These are phyloP conservation scores for Hypoxylon fuscum DNA, from an alignment of 495 filamentous ascomycete genomes.

Conservation along the genomic window DNA sequence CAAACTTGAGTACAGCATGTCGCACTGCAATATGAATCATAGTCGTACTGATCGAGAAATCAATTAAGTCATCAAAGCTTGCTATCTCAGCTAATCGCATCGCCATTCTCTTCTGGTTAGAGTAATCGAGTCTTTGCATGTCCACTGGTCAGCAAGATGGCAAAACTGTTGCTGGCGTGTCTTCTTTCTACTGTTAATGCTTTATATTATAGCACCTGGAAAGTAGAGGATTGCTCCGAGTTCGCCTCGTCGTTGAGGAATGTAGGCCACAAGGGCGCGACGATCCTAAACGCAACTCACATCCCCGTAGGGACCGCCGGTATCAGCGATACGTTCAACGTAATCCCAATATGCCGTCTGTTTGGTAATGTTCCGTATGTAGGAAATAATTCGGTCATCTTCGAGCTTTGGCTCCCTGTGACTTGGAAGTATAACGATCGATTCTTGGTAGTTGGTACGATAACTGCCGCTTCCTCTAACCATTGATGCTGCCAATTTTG, in stretches of 20 bases:
- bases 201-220: conserved; percentile 10
- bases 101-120: background rate
- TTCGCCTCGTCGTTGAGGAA: conserved; percentile 20
- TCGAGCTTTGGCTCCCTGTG: conserved; percentile 45
- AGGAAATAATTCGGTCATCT: conserved; percentile 26
- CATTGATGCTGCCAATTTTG: background rate
- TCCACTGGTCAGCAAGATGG: conserved; percentile 15
- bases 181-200: background rate
- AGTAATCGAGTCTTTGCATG: background rate
- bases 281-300: conserved; percentile 24
- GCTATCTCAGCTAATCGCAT: background rate
- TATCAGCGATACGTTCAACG: conserved; percentile 17
- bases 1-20: too few species aligned
- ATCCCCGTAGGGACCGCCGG: conserved; percentile 13
- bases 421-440: conserved; percentile 39
- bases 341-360: conserved; percentile 19
- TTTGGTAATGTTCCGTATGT: conserved; percentile 23
- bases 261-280: conserved; percentile 1
- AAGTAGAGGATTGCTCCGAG: conserved; percentile 19
- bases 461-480: background rate
- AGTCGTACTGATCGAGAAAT: background rate
- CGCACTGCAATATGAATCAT: too few species aligned
- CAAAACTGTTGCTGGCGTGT: background rate
- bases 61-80: too few species aligned
- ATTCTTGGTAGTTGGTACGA: conserved; percentile 47